A percentile compares a stretch with the other conserved stretches of the same genome.
Evolutionary conservation across 768 basidiomycete genomes (phyloP).

Genomic region (Boletus sp.): DNA sequence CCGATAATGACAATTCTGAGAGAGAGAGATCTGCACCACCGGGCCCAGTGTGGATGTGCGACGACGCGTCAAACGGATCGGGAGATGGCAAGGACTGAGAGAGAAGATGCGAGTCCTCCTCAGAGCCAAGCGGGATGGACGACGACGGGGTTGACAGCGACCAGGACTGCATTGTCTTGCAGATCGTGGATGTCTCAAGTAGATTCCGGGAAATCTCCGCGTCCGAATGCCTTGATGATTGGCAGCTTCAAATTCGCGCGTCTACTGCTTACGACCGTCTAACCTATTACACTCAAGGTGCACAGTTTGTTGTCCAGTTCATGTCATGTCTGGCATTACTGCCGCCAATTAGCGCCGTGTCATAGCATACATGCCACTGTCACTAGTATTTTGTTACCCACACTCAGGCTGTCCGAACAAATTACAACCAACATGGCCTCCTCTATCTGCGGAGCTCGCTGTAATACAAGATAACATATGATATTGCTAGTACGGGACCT

Average conservation of each 20-base stretch:
- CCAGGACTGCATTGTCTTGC: conserved; percentile 27
- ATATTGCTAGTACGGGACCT: neutral
- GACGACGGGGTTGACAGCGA: conserved; percentile 32
- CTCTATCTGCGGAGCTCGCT: neutral
- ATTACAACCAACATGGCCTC: neutral
- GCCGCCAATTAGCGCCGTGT: too few species aligned
- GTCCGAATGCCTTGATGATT: neutral
- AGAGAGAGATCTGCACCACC: conserved; percentile 54
- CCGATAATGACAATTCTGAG: conserved; percentile 51
- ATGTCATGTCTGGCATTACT: too few species aligned
- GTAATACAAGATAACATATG: neutral
- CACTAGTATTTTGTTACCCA: too few species aligned
- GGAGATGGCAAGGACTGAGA: conserved; percentile 44
- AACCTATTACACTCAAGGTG: too few species aligned
- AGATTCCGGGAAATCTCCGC: neutral
- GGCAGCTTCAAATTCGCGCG: too few species aligned
- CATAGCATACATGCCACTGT: too few species aligned
- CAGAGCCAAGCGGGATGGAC: conserved; percentile 20
- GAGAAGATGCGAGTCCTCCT: conserved; percentile 41
- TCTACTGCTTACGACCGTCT: too few species aligned
- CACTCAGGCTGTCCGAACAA: neutral
- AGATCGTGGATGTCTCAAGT: neutral
- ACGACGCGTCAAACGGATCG: conserved; percentile 30
- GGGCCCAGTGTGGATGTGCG: conserved; percentile 38
- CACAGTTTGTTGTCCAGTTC: too few species aligned